Evolutionary conservation across 1,139 yeast genomes (phyloP).

Genomic region (Blastobotrys indianensis): DNA sequence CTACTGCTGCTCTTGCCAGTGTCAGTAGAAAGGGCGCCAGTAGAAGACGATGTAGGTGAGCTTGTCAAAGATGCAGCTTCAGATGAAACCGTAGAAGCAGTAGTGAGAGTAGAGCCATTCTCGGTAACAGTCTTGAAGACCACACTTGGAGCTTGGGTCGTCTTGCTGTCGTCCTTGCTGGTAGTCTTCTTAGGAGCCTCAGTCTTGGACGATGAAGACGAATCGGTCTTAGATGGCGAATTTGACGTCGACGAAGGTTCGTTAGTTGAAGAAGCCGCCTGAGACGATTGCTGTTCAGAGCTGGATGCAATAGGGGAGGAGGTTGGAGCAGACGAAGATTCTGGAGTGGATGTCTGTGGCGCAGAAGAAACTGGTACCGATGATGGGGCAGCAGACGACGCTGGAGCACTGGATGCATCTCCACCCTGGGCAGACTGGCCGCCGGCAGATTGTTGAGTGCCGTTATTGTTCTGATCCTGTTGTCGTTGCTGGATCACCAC

Average conservation of each 20-base stretch:
- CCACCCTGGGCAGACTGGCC: too few species aligned
- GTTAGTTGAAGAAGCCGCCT: neutral
- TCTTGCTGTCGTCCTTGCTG: slow-evolving; percentile 1
- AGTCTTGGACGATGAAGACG: slow-evolving; percentile 2
- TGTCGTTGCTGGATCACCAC: neutral
- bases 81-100: slow-evolving; percentile 10
- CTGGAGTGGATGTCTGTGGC: neutral
- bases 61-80: slow-evolving; percentile 8
- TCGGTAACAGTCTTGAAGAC: slow-evolving; percentile 11
- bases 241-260: slow-evolving; percentile 1
- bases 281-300: neutral
- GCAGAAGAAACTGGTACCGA: neutral
- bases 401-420: too few species aligned
- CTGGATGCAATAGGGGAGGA: neutral
- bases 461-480: slow-evolving; percentile 7
- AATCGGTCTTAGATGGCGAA: neutral
- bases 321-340: neutral
- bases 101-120: slow-evolving; percentile 9
- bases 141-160: neutral
- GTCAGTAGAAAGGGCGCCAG: slow-evolving; percentile 20
- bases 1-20: slow-evolving; percentile 10
- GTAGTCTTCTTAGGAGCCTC: neutral
- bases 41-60: slow-evolving; percentile 11
- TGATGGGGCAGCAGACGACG: neutral
- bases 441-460: neutral